These are phyloP conservation scores for Fonsecaea pedrosoi DNA, from an alignment of 2,329 filamentous ascomycete species.

Conservation along the genomic window DNA sequence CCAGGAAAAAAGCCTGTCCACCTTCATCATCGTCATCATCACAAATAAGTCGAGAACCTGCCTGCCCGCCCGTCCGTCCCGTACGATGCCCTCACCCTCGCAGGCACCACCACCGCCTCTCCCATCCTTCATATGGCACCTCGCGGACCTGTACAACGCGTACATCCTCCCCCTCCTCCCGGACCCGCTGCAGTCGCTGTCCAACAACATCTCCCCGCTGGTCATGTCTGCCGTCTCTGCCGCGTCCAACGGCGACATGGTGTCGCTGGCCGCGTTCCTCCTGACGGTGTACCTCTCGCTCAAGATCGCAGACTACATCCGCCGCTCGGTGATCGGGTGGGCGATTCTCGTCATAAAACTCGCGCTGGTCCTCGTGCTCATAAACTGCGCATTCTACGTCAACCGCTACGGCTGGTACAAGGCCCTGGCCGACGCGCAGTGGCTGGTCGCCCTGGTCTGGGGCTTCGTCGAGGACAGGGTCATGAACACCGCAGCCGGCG, in stretches of 20 bases:
- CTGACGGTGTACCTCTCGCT: conserved; percentile 35
- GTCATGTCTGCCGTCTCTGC: conserved; percentile 47
- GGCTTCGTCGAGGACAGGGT: conserved; percentile 29
- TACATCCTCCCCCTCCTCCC: conserved; percentile 41
- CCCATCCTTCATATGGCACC: conserved; percentile 35
- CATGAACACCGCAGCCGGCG: conserved; percentile 5
- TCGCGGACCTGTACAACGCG: conserved; percentile 39
- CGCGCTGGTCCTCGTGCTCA: conserved; percentile 26
- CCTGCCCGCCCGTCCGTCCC: not conserved
- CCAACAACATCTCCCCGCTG: conserved; percentile 32
- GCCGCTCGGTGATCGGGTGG: conserved; percentile 39
- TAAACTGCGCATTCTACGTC: conserved; percentile 36
- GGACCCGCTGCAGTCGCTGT: conserved; percentile 35
- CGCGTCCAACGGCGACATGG: conserved; percentile 31
- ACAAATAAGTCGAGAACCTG: too few species aligned
- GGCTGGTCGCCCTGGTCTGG: conserved; percentile 35
- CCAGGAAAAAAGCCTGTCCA: too few species aligned
- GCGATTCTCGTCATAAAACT: conserved; percentile 37
- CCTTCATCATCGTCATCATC: too few species aligned
- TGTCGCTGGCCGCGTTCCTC: conserved; percentile 35
- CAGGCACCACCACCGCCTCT: conserved; percentile 10
- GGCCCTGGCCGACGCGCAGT: conserved; percentile 33
- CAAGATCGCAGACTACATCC: conserved; percentile 37
- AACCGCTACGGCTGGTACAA: conserved; percentile 35
- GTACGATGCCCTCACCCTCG: conserved; percentile 4